phyloP scores from a whole-genome alignment of 495 filamentous ascomycete species.

The Alectoria sarmentosa region DNA sequence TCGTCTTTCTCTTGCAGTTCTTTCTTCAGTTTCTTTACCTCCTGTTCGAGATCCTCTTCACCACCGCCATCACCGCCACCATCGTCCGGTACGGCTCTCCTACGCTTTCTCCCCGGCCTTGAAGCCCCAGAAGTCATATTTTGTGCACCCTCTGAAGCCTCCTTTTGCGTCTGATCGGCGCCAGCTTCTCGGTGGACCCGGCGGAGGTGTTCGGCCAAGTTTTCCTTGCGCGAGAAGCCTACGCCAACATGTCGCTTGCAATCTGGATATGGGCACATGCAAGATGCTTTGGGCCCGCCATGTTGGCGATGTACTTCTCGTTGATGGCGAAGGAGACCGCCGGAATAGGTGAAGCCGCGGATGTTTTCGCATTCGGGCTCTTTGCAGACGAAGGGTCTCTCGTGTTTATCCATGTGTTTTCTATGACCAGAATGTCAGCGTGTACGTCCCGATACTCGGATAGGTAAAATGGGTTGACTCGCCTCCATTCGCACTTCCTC shows the following conservation, averaged over 20 bases:
- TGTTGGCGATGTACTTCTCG: conserved; percentile 86
- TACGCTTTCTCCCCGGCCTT: conserved; percentile 14
- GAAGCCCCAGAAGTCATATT: neutral
- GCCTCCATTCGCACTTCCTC: conserved; percentile 91
- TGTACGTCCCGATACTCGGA: neutral
- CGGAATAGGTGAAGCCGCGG: conserved; percentile 88
- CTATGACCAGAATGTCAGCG: conserved; percentile 37
- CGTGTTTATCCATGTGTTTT: conserved; percentile 97
- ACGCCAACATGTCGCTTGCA: conserved; percentile 79
- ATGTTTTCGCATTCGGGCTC: conserved; percentile 76
- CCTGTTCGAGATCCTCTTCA: conserved; percentile 16
- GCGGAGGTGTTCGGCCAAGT: conserved; percentile 75
- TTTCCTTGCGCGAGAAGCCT: conserved; percentile 84
- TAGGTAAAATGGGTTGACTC: conserved; percentile 35
- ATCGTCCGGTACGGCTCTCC: conserved; percentile 4
- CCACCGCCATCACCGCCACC: conserved; percentile 6
- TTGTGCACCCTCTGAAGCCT: neutral
- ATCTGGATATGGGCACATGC: conserved; percentile 73
- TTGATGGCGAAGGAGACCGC: conserved; percentile 79
- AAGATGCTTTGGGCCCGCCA: conserved; percentile 70
- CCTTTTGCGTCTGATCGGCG: neutral
- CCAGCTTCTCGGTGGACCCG: conserved; percentile 21
- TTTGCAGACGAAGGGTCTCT: conserved; percentile 78
- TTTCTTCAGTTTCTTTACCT: conserved; percentile 22
- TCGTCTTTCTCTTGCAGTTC: conserved; percentile 22